Percentiles rank a stretch among this genome's conserved stretches.
These are phyloP conservation scores for Podospora didyma DNA, from an alignment of 495 filamentous ascomycete genomes.

Conservation along the genomic window DNA sequence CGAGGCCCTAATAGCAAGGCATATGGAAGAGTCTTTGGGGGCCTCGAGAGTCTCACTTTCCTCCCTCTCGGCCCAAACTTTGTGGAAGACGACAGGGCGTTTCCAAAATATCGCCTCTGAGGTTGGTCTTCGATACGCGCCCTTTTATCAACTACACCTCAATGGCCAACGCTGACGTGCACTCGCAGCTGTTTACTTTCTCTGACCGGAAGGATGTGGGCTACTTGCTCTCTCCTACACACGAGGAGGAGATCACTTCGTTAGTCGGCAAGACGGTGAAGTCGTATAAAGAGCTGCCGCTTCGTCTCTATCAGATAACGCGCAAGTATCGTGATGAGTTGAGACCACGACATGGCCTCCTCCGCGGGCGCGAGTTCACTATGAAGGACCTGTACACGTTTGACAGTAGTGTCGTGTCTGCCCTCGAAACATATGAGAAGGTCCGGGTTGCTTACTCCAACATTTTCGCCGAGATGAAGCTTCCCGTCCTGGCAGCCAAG, in stretches of 20 bases:
- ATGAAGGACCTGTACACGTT: slow-evolving; percentile 99
- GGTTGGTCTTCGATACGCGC: slow-evolving; percentile 23
- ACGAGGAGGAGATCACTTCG: slow-evolving; percentile 92
- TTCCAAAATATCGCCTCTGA: slow-evolving; percentile 36
- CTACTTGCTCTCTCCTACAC: slow-evolving; percentile 84
- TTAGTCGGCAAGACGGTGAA: slow-evolving; percentile 69
- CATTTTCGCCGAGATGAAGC: slow-evolving; percentile 77
- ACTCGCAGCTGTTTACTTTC: slow-evolving; percentile 68
- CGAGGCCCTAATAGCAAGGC: slow-evolving; percentile 77
- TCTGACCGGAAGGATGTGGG: slow-evolving; percentile 71
- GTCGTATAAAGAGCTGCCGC: slow-evolving; percentile 81
- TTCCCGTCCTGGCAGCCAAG: slow-evolving; percentile 80
- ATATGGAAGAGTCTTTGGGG: slow-evolving; percentile 73
- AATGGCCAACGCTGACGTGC: slow-evolving; percentile 7
- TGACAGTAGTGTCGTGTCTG: slow-evolving; percentile 60
- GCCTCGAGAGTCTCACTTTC: slow-evolving; percentile 87
- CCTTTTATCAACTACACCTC: not conserved
- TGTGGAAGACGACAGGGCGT: slow-evolving; percentile 66
- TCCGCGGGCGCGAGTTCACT: slow-evolving; percentile 87
- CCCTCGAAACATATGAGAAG: slow-evolving; percentile 69
- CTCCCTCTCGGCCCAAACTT: slow-evolving; percentile 75
- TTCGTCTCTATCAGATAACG: slow-evolving; percentile 87
- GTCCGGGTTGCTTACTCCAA: slow-evolving; percentile 66
- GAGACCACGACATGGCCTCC: slow-evolving; percentile 79
- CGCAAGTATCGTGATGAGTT: slow-evolving; percentile 93